Evolutionary conservation across 169 alveolate genomes (phyloP), one percentile per base, ranked within the genome.

Genomic region (Plasmodium yoelii): DNA sequence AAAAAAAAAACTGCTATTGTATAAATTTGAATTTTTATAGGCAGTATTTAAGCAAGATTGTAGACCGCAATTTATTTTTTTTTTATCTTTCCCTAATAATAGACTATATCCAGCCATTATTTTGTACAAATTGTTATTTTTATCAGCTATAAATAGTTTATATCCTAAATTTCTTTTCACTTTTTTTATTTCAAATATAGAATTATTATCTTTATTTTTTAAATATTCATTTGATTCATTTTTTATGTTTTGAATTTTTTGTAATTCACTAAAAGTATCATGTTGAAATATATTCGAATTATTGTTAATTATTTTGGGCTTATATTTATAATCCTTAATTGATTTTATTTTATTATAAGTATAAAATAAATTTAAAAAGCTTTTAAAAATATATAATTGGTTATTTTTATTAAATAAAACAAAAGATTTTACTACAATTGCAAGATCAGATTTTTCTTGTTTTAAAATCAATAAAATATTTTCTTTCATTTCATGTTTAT

Each of bases 261-360:
- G 59, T 34, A 74, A 26, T 74, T 74, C 74, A n/a, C 7, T 22
- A 12, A 67, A 61, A 2, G 60, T 19, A 55, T 65, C 55, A 28
- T 65, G 28, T 42, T 12, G 8, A 34, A 24, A 26, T 0, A 9
- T 7, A 8, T 9, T 22, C 56, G 28, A n/a, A 5, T 9, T 2
- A 57, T 26, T 55, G 15, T 13, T 61, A 24, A 22, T 42, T 44
- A 67, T 42, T 24, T 75, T 75, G 3, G 67, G 22, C 19, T 80
- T 67, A 28, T 80, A 80, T 42, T 67, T 80, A 71, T 67, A 80
- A 61, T 80, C 82, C 44, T 53, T 67, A 22, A 80, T 47, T 28
- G 84, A 34, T 67, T 80, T 80, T n/a, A 57, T 10, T 28, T 70
- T 80, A 24, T 55, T 46, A 55, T 55, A 80, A 0, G 42, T 19